Evolutionary conservation across 2,329 filamentous ascomycete species (phyloP), one percentile per base, ranked within the genome.

Genomic region (Hypoxylon sp.): DNA sequence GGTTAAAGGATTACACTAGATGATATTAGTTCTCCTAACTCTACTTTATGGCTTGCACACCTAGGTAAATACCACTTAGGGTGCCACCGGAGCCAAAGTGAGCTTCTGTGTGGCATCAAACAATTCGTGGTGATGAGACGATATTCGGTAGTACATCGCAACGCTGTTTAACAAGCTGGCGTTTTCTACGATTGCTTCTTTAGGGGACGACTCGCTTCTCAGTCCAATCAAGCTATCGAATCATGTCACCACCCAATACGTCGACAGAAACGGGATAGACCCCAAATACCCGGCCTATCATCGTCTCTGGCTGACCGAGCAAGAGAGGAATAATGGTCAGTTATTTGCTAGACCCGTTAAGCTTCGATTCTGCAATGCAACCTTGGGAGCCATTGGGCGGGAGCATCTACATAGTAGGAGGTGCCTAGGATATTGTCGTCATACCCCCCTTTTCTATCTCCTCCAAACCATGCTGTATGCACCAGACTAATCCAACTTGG

Each of bases 371-470:
- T 55, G 44, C 48, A 44, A 52, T 52, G 44, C 47, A 46, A 58
- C 55, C 47, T 47, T 45, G 51, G 25, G 25, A 35, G 26, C 30
- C 43, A 55, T 25, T 30, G 17, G 46, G 46, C 13, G 42, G 51
- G 38, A 49, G 31, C 13, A 35, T 17, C 27, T 42, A 30, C n/a
- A n/a, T n/a, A n/a, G n/a, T n/a, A n/a, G 21, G 21, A 9, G 9
- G 9, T 9, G 9, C 9, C 9, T 25, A 6, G 21, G 29, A 15
- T 40, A 5, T 25, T 55, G 44, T 57, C 56, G 56, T 59, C 56
- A 59, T 59, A 59, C 49, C 56, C 37, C 26, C 35, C 35, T 29
- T n/a, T n/a, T n/a, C n/a, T n/a, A n/a, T n/a, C n/a, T n/a, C n/a
- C n/a, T n/a, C n/a, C n/a, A 41, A 45, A 23, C 16, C 13, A 34